Evolutionary conservation across 208 protist genomes (phyloP).

Genomic region (Lotmaria passim): DNA sequence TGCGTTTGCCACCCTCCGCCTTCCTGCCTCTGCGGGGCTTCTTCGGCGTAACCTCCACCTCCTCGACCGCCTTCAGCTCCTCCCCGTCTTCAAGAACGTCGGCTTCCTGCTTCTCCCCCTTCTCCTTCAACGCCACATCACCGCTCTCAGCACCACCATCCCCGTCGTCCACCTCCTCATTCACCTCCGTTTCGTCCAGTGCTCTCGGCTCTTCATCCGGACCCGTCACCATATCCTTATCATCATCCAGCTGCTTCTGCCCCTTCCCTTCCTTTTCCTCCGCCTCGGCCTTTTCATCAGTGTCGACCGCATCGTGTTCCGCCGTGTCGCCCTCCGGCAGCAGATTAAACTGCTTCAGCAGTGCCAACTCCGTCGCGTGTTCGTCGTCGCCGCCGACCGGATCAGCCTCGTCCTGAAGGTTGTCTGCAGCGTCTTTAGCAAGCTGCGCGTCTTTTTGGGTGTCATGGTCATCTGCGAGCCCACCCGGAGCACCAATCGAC

Average conservation of each 20-base stretch:
- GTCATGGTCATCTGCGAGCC: background rate
- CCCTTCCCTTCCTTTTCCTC: background rate
- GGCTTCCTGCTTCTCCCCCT: no score
- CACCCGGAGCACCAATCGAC: background rate
- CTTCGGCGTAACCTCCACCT: conserved; percentile 18
- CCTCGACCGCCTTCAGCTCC: background rate
- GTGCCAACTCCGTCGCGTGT: conserved; percentile 1
- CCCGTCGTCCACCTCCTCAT: no score
- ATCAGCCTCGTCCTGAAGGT: background rate
- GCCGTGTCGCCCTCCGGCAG: background rate
- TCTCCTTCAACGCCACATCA: no score
- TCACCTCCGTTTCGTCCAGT: background rate
- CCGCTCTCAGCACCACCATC: no score
- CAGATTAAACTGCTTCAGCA: background rate
- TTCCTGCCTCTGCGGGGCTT: conserved; percentile 14
- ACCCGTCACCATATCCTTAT: background rate
- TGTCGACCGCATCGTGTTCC: background rate
- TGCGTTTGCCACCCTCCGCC: background rate
- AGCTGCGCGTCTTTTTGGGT: background rate
- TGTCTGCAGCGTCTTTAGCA: background rate
- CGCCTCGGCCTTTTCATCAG: background rate
- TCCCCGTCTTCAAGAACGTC: conserved; percentile 9
- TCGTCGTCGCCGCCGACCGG: background rate
- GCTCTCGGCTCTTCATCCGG: background rate
- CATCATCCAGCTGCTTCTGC: background rate